Evolutionary conservation across 106 monocot species (phyloP).

Genomic region (Gastrodia elata): DNA sequence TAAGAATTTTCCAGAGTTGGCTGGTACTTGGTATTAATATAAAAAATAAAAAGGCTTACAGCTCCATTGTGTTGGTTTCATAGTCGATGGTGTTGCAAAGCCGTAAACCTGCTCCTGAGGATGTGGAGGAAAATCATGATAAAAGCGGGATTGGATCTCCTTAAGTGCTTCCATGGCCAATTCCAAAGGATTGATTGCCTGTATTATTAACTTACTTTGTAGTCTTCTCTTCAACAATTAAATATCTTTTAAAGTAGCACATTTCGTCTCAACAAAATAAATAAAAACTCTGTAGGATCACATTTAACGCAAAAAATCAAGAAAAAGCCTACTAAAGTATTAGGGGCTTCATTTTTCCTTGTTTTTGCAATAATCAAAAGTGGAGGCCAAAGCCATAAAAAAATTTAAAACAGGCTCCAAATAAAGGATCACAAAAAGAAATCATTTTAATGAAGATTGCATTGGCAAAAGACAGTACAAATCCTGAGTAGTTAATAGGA

Average conservation of each 20-base stretch:
- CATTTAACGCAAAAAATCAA: neutral
- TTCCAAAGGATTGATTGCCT: conserved; percentile 90
- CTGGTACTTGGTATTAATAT: neutral
- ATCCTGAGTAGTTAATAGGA: neutral
- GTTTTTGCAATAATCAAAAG: neutral
- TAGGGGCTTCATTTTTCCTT: neutral
- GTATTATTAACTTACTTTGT: neutral
- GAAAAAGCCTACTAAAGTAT: neutral
- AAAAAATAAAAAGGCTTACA: conserved; percentile 47
- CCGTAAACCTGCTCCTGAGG: conserved; percentile 70
- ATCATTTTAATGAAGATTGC: neutral
- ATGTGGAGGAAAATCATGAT: conserved; percentile 79
- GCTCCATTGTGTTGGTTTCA: conserved; percentile 97
- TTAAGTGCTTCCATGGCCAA: conserved; percentile 88
- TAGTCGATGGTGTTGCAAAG: conserved; percentile 92
- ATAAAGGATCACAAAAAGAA: neutral
- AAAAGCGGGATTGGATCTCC: conserved; percentile 81
- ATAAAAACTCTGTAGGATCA: neutral
- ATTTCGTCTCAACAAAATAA: neutral
- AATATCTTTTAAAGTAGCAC: neutral
- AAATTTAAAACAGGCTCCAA: neutral
- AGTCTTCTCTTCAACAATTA: neutral
- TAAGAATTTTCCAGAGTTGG: neutral
- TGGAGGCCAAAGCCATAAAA: neutral
- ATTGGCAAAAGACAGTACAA: neutral